Conservation (phyloP, 345 rosid genomes). For the Arabidopsis suecica region DNA sequence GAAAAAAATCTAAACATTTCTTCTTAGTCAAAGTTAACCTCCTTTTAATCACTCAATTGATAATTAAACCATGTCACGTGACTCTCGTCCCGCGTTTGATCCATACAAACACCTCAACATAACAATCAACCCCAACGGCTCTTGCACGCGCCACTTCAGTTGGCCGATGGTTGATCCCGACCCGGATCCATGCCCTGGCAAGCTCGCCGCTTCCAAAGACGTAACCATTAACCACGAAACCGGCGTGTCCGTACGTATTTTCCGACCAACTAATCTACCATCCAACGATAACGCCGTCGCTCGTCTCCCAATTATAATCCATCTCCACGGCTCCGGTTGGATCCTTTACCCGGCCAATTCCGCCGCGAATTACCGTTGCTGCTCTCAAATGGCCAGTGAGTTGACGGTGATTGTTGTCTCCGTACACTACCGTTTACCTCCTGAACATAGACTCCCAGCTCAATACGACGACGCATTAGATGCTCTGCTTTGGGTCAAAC, state of each 20-base stretch:
- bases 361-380: constrained; percentile 7
- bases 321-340: constrained; percentile 47
- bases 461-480: constrained; percentile 48
- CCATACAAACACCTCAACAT: constrained; percentile 48
- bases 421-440: constrained; percentile 49
- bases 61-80: constrained; percentile 25
- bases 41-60: neutral
- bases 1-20: neutral
- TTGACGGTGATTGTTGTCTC: constrained; percentile 41
- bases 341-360: constrained; percentile 37
- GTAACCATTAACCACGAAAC: constrained; percentile 41
- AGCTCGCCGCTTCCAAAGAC: constrained; percentile 49
- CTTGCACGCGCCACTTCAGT: constrained; percentile 45
- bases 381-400: constrained; percentile 39
- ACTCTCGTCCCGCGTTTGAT: constrained; percentile 37
- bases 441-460: constrained; percentile 48
- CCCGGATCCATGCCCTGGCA: constrained; percentile 36
- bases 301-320: constrained; percentile 48
- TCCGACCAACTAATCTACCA: constrained; percentile 46
- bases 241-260: constrained; percentile 42
- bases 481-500: constrained; percentile 45
- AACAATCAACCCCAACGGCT: constrained; percentile 47
- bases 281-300: constrained; percentile 45
- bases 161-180: constrained; percentile 30
- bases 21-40: neutral